These are phyloP conservation scores for Trichoderma citrinoviride DNA, from an alignment of 2,329 filamentous ascomycete species.

Conservation along the genomic window DNA sequence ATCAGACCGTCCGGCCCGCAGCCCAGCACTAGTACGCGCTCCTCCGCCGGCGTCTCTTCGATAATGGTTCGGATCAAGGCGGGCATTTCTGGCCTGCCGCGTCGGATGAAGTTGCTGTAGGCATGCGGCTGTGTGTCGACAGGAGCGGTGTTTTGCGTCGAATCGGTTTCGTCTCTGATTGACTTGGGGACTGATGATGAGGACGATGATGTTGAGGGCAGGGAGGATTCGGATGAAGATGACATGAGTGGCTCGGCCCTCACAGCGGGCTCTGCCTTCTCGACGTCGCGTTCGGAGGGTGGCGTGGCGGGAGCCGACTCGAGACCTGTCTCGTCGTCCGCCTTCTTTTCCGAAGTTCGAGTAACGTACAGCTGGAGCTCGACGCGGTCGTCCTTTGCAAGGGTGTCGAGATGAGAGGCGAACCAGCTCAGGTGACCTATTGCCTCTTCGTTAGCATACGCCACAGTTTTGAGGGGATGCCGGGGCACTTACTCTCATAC, in stretches of 20 bases:
- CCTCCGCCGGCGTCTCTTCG: slow-evolving; percentile 27
- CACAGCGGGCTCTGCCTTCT: neutral
- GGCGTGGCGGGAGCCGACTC: slow-evolving; percentile 20
- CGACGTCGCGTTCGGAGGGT: slow-evolving; percentile 18
- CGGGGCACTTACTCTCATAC: slow-evolving; percentile 35
- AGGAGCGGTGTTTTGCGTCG: neutral
- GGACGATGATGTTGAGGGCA: too few species aligned
- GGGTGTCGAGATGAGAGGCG: slow-evolving; percentile 34
- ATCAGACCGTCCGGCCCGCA: slow-evolving; percentile 48
- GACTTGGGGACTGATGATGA: slow-evolving; percentile 24
- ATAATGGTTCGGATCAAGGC: slow-evolving; percentile 37
- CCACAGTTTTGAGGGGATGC: neutral
- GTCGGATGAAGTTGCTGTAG: slow-evolving; percentile 29
- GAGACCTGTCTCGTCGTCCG: neutral
- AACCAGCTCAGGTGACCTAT: slow-evolving; percentile 41
- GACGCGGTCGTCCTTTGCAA: slow-evolving; percentile 34
- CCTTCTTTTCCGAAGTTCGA: slow-evolving; percentile 18
- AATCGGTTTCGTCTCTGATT: slow-evolving; percentile 24
- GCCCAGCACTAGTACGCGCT: slow-evolving; percentile 43
- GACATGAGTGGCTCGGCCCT: neutral
- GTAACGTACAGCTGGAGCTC: slow-evolving; percentile 39
- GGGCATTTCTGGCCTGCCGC: slow-evolving; percentile 39
- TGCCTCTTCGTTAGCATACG: neutral
- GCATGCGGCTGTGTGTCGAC: neutral
- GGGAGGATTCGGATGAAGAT: slow-evolving; percentile 19